These are phyloP conservation scores for Pyrus hybrid DNA, from an alignment of 331 rosid genomes.

Conservation along the genomic window DNA sequence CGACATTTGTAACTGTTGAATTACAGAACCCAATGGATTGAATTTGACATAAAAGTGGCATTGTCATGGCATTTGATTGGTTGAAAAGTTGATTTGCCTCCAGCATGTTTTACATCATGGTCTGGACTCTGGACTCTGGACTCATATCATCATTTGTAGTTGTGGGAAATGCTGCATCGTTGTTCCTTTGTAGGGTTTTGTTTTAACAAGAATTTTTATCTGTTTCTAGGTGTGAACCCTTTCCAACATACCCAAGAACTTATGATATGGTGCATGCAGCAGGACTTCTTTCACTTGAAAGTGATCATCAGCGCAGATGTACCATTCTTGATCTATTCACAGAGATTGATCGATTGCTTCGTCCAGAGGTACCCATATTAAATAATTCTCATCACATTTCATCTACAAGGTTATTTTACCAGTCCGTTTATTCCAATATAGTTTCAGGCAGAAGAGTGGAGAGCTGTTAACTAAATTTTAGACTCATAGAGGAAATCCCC, in stretches of 20 bases:
- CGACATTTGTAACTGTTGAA: not conserved
- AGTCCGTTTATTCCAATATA: not conserved
- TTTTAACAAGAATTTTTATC: not conserved
- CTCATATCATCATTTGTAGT: not conserved
- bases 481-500: too few species aligned
- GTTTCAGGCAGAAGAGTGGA: not conserved
- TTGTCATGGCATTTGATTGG: not conserved
- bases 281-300: slow-evolving; percentile 83
- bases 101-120: not conserved
- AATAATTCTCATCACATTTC: not conserved
- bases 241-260: slow-evolving; percentile 87
- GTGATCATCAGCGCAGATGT: slow-evolving; percentile 60
- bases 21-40: not conserved
- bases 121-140: not conserved
- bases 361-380: slow-evolving; percentile 73
- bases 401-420: not conserved
- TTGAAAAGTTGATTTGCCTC: not conserved
- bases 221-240: slow-evolving; percentile 82
- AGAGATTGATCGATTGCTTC: slow-evolving; percentile 94
- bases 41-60: not conserved
- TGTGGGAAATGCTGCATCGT: not conserved
- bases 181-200: slow-evolving; percentile 3
- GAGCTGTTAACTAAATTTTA: too few species aligned
- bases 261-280: slow-evolving; percentile 96
- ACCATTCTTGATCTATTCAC: slow-evolving; percentile 63